These are phyloP conservation scores for Polyrhizophydium stewartii DNA, from an alignment of 371 early-diverging fungal species.

Conservation along the genomic window DNA sequence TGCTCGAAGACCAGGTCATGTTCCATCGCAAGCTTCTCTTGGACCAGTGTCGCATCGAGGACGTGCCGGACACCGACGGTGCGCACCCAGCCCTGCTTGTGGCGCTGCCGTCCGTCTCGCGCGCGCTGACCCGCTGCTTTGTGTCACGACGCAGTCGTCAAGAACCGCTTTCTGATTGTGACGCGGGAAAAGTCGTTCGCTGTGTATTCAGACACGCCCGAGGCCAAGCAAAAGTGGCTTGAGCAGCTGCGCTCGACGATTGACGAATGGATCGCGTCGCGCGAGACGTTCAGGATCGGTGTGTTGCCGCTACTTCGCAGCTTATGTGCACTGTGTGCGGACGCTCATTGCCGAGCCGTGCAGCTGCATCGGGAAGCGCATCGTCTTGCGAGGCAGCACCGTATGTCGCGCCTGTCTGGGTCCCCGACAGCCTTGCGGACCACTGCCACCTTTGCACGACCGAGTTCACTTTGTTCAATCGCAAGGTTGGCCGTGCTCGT, in stretches of 20 bases:
- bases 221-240: slow-evolving; percentile 62
- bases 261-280: slow-evolving; percentile 41
- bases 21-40: slow-evolving; percentile 63
- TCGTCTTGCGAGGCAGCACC: slow-evolving; percentile 7
- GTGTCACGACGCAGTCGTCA: slow-evolving; percentile 7
- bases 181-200: slow-evolving; percentile 68
- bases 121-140: not conserved
- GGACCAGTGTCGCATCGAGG: slow-evolving; percentile 56
- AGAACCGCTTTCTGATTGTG: slow-evolving; percentile 61
- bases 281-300: slow-evolving; percentile 46
- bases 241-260: slow-evolving; percentile 49
- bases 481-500: slow-evolving; percentile 6
- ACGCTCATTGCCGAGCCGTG: not conserved
- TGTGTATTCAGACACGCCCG: slow-evolving; percentile 44
- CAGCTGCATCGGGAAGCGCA: slow-evolving; percentile 1
- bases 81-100: not conserved
- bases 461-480: slow-evolving; percentile 12
- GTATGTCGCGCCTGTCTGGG: slow-evolving; percentile 68
- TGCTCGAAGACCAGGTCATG: slow-evolving; percentile 41
- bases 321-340: not conserved
- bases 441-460: slow-evolving; percentile 13
- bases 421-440: slow-evolving; percentile 17
- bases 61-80: slow-evolving; percentile 42
- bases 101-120: not conserved
- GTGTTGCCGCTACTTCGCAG: not conserved